These are phyloP conservation scores for Phialophora tarda DNA, from an alignment of 2,329 filamentous ascomycete species.

Conservation along the genomic window DNA sequence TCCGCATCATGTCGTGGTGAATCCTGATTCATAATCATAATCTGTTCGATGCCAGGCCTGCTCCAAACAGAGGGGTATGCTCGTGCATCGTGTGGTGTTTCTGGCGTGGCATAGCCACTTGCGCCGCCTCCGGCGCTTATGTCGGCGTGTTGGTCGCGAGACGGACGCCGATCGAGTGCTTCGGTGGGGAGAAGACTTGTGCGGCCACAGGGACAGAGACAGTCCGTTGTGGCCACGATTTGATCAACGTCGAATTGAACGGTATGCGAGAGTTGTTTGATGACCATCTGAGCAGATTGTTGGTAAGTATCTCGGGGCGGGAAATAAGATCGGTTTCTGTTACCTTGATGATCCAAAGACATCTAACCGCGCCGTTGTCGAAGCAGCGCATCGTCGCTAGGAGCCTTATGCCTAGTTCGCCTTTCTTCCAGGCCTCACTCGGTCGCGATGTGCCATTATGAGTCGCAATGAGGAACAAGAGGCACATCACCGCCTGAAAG, in stretches of 20 bases:
- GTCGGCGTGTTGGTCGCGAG: slow-evolving; percentile 9
- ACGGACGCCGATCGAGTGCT: slow-evolving; percentile 15
- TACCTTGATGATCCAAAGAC: slow-evolving; percentile 33
- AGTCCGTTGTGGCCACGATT: slow-evolving; percentile 30
- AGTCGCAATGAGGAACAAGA: slow-evolving; percentile 36
- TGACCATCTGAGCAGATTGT: slow-evolving; percentile 27
- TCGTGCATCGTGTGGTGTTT: slow-evolving; percentile 22
- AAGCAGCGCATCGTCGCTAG: slow-evolving; percentile 32
- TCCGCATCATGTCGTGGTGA: slow-evolving; percentile 25
- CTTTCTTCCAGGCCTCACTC: slow-evolving; percentile 38
- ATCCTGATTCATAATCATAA: slow-evolving; percentile 12
- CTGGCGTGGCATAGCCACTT: slow-evolving; percentile 23
- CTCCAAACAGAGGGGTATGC: slow-evolving; percentile 21
- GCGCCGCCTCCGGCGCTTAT: neutral
- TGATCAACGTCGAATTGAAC: slow-evolving; percentile 37
- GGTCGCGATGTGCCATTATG: slow-evolving; percentile 37
- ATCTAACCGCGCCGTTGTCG: slow-evolving; percentile 29
- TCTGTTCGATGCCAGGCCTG: slow-evolving; percentile 16
- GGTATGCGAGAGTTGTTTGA: slow-evolving; percentile 36
- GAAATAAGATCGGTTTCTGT: neutral
- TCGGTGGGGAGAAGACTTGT: slow-evolving; percentile 15
- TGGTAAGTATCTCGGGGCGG: neutral
- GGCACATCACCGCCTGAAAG: slow-evolving; percentile 34
- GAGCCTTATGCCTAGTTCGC: slow-evolving; percentile 31
- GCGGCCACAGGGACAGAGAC: slow-evolving; percentile 23